Evolutionary conservation across 2,329 filamentous ascomycete genomes (phyloP), one percentile per base, ranked within the genome.

Genomic region (Sphaerulina populicola): DNA sequence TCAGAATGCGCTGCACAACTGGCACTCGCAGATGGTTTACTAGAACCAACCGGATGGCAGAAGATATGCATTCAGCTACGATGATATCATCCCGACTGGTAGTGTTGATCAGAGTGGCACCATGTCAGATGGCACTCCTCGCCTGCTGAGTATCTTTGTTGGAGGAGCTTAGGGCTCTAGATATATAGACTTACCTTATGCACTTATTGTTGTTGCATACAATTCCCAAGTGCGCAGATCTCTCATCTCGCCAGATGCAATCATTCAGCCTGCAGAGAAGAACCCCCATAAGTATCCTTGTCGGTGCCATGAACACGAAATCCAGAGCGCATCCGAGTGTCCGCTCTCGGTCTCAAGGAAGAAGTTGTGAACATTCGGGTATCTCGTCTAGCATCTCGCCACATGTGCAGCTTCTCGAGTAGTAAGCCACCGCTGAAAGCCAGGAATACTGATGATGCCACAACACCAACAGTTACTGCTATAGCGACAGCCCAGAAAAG

Each of bases 1-100:
- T 65, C 79, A 80, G 62, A 65, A 62, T 2, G 47, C 47, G 6
- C 56, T 71, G 0, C 55, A 63, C 18, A 76, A 75, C 60, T 78
- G 80, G 62, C 85, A 81, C 63, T 71, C 76, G 45, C 71, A 77
- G 7, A 72, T 83, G 45, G 73, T 85, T 2, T 82, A 85, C 66
- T 63, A 72, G 30, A 72, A 78, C 33, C 78, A 83, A 68, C 62
- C 74, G 1, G 80, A 84, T 62, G 75, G 76, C 3, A 72, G 72
- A 46, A 82, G 82, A 0, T 86, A 86, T 62, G 79, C 80, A 0
- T 86, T 85, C 62, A 72, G 82, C 0, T 86, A 84, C 57, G 83
- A 86, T 59, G 82, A 86, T 63, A 82, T 86, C 15, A 70, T 72
- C 9, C 58, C 56, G 6, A 47, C 40, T 12, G 49, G 51, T 12